phyloP scores from a whole-genome alignment of 2,329 filamentous ascomycete genomes.

The Penicillium corylophilum region DNA sequence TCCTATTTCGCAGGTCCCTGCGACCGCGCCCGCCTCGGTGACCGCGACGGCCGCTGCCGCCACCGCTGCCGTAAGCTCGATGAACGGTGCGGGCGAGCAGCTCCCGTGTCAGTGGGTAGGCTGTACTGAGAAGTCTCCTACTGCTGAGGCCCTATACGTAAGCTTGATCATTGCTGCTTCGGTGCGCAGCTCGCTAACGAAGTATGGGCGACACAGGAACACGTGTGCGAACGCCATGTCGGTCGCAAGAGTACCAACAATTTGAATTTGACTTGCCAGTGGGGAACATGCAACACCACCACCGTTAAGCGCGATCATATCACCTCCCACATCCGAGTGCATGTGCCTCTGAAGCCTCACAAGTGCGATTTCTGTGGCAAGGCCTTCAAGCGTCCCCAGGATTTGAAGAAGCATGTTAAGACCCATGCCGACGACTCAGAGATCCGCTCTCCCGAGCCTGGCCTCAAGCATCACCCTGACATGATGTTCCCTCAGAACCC shows the following conservation, averaged over 20 bases:
- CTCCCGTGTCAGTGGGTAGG: slow-evolving; percentile 61
- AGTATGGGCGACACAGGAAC: slow-evolving; percentile 62
- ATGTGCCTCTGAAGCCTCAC: slow-evolving; percentile 98
- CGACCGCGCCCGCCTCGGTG: slow-evolving; percentile 31
- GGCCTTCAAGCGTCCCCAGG: slow-evolving; percentile 97
- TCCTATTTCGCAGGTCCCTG: slow-evolving; percentile 23
- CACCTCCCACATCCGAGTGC: slow-evolving; percentile 96
- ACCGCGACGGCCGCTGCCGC: slow-evolving; percentile 38
- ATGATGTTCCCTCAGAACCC: slow-evolving; percentile 42
- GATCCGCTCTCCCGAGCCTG: slow-evolving; percentile 62
- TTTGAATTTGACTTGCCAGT: slow-evolving; percentile 93
- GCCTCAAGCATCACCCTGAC: slow-evolving; percentile 43
- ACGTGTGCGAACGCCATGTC: slow-evolving; percentile 97
- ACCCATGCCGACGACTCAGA: slow-evolving; percentile 96
- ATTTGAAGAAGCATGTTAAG: slow-evolving; percentile 99
- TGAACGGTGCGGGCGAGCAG: slow-evolving; percentile 40
- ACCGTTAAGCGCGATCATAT: slow-evolving; percentile 99
- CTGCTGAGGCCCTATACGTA: slow-evolving; percentile 63
- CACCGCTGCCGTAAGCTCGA: slow-evolving; percentile 36
- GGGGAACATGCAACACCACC: slow-evolving; percentile 92
- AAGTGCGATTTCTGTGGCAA: slow-evolving; percentile 99
- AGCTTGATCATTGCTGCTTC: slow-evolving; percentile 18
- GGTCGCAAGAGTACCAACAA: slow-evolving; percentile 99
- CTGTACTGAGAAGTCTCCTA: slow-evolving; percentile 60
- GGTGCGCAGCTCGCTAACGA: background rate